These are phyloP conservation scores for Geotrichum aggregatum DNA, from an alignment of 1,139 yeast species.

Conservation along the genomic window DNA sequence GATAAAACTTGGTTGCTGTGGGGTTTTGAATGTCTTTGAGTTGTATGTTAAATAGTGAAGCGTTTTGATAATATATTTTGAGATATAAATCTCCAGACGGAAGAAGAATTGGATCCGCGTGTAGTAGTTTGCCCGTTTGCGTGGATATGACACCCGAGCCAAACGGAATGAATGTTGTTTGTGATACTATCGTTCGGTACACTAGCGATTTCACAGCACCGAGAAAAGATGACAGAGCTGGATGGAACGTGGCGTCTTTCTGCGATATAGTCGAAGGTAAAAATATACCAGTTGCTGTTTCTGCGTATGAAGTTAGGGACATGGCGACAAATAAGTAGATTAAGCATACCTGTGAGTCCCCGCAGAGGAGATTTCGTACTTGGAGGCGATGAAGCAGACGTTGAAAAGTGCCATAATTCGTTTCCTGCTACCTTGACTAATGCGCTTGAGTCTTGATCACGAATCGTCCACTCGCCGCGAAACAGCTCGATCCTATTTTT, in stretches of 20 bases:
- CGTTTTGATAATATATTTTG: conserved; percentile 27
- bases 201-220: conserved; percentile 58
- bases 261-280: conserved; percentile 38
- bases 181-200: conserved; percentile 47
- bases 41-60: conserved; percentile 20
- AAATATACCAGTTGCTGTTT: conserved; percentile 40
- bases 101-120: conserved; percentile 34
- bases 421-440: conserved; percentile 58
- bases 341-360: conserved; percentile 17
- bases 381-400: conserved; percentile 36
- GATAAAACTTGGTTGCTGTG: conserved; percentile 49
- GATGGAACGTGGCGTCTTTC: conserved; percentile 39
- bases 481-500: conserved; percentile 42
- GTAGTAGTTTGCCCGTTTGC: conserved; percentile 26
- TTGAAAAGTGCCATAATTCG: conserved; percentile 57
- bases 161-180: conserved; percentile 48
- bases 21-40: conserved; percentile 23
- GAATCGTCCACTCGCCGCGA: conserved; percentile 56
- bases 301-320: conserved; percentile 18
- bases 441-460: conserved; percentile 50
- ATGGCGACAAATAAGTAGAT: neutral
- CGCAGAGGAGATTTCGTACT: conserved; percentile 28
- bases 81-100: conserved; percentile 40
- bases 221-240: conserved; percentile 53
- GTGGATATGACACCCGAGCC: conserved; percentile 27